Percentiles rank a stretch among this genome's conserved stretches.
Evolutionary conservation across 2,329 filamentous ascomycete genomes (phyloP).

Genomic region (Sordariomycetes sp.): DNA sequence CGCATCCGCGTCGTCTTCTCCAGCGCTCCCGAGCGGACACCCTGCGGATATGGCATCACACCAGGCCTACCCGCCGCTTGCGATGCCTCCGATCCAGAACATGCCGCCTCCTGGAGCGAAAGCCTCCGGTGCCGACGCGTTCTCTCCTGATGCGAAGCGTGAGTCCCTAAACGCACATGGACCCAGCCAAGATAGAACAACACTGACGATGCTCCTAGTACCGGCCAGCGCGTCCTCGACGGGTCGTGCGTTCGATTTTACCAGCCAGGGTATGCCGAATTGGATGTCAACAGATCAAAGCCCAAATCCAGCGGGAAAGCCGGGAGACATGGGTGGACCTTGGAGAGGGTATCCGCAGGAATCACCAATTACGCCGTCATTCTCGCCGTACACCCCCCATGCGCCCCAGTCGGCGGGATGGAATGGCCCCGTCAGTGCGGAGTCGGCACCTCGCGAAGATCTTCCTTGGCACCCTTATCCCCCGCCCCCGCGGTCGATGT

Average conservation of each 20-base stretch:
- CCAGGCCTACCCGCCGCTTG: constrained; percentile 29
- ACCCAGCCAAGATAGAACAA: constrained; percentile 6
- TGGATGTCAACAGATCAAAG: constrained; percentile 35
- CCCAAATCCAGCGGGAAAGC: constrained; percentile 26
- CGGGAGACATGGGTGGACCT: constrained; percentile 27
- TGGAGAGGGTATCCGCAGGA: constrained; percentile 42
- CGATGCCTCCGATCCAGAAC: constrained; percentile 31
- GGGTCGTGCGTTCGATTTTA: constrained; percentile 25
- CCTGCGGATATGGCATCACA: constrained; percentile 28
- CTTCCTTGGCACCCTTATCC: constrained; percentile 32
- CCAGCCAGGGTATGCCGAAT: constrained; percentile 23
- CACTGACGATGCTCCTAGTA: constrained; percentile 16
- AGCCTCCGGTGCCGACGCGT: constrained; percentile 22
- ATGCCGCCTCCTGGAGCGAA: constrained; percentile 33
- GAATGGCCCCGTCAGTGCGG: constrained; percentile 21
- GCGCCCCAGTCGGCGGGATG: constrained; percentile 28
- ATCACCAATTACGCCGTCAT: constrained; percentile 37
- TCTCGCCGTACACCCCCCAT: constrained; percentile 36
- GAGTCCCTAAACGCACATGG: constrained; percentile 15
- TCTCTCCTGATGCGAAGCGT: constrained; percentile 30
- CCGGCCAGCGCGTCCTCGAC: constrained; percentile 19
- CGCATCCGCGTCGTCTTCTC: constrained; percentile 36
- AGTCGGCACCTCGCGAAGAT: constrained; percentile 29
- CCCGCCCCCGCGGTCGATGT: constrained; percentile 33
- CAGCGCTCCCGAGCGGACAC: constrained; percentile 30